Evolutionary conservation across 352 stramenopile species (phyloP).

Genomic region (Achlya hypogyna): DNA sequence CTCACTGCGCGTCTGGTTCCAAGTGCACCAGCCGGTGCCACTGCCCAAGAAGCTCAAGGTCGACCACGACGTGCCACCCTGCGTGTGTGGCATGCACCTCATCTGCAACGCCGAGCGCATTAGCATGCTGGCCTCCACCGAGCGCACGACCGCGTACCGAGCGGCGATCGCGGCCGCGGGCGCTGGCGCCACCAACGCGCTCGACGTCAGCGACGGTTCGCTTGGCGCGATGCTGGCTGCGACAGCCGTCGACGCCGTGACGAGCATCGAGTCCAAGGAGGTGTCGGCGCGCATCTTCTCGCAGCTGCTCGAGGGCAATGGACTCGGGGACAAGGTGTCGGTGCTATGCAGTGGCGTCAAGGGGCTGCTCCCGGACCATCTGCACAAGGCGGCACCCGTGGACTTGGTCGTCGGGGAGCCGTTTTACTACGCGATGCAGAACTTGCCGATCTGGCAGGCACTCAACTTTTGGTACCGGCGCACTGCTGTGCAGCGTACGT

Average conservation of each 20-base stretch:
- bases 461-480: slow-evolving; percentile 79
- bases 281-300: slow-evolving; percentile 68
- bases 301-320: slow-evolving; percentile 53
- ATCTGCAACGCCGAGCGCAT: slow-evolving; percentile 74
- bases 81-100: slow-evolving; percentile 62
- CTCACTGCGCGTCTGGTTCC: slow-evolving; percentile 73
- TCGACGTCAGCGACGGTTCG: slow-evolving; percentile 74
- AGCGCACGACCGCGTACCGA: slow-evolving; percentile 31
- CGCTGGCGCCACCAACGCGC: slow-evolving; percentile 23
- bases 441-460: slow-evolving; percentile 66
- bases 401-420: slow-evolving; percentile 61
- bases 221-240: slow-evolving; percentile 53
- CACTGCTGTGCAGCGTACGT: slow-evolving; percentile 29
- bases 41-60: slow-evolving; percentile 32
- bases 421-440: slow-evolving; percentile 85
- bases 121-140: slow-evolving; percentile 51
- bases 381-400: slow-evolving; percentile 37
- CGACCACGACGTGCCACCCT: slow-evolving; percentile 41
- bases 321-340: slow-evolving; percentile 26
- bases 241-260: slow-evolving; percentile 37
- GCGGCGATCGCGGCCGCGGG: slow-evolving; percentile 27
- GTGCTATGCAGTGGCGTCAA: slow-evolving; percentile 67
- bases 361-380: slow-evolving; percentile 43
- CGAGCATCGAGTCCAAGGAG: slow-evolving; percentile 73
- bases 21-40: slow-evolving; percentile 30